Evolutionary conservation across 208 protist genomes (phyloP).

Genomic region (Leishmania amazonensis): DNA sequence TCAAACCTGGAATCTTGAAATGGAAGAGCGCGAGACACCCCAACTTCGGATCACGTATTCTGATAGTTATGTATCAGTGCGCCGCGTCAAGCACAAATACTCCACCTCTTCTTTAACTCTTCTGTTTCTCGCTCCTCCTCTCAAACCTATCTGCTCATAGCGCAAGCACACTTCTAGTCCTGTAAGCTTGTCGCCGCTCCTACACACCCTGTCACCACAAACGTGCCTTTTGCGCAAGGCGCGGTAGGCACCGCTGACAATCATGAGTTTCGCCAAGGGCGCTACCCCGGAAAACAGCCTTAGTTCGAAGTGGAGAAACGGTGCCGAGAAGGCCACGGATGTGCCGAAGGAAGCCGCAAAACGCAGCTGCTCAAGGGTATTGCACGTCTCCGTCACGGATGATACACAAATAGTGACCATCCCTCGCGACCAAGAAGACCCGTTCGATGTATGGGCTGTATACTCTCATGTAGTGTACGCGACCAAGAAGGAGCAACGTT

Average conservation of each 20-base stretch:
- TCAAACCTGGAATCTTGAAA: not conserved
- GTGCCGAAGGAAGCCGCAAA: not conserved
- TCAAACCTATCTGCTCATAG: not conserved
- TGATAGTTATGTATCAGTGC: not conserved
- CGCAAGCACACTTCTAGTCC: not conserved
- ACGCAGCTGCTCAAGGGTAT: not conserved
- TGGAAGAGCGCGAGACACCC: not conserved
- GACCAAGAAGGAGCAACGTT: slow-evolving; percentile 46
- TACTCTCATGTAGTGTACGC: slow-evolving; percentile 56
- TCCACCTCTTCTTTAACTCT: not conserved
- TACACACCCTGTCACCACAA: not conserved
- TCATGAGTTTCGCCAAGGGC: slow-evolving; percentile 6
- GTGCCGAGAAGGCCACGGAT: not conserved
- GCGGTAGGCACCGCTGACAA: not conserved
- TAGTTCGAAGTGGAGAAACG: not conserved
- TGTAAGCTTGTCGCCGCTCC: not conserved
- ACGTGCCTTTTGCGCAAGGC: not conserved
- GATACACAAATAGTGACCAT: slow-evolving; percentile 18
- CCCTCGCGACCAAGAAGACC: slow-evolving; percentile 43
- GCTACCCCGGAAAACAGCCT: not conserved
- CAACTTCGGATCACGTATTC: not conserved
- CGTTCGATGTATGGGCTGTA: slow-evolving; percentile 48
- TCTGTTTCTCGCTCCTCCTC: not conserved
- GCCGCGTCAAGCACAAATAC: not conserved
- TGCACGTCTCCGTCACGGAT: slow-evolving; percentile 8